phyloP scores from a whole-genome alignment of 768 basidiomycete genomes.

The Lactarius quietus region DNA sequence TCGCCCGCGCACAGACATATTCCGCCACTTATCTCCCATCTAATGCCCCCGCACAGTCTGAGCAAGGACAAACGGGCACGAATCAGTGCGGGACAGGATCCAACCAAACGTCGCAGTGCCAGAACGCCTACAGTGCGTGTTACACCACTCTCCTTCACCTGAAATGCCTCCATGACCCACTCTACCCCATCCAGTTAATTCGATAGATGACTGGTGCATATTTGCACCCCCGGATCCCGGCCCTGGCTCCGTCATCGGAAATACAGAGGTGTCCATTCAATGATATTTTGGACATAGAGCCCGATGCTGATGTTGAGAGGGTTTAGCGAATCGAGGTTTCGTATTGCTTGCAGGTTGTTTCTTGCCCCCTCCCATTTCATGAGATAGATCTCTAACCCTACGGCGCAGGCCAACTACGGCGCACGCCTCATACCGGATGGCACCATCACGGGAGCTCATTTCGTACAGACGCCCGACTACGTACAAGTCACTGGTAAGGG shows the following conservation, averaged over 20 bases:
- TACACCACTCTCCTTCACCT: no score
- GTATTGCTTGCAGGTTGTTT: constrained; percentile 46
- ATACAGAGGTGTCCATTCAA: constrained; percentile 50
- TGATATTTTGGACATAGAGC: neutral
- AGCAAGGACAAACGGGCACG: constrained; percentile 59
- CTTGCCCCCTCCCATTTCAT: no score
- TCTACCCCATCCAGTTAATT: constrained; percentile 44
- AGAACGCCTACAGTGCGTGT: constrained; percentile 57
- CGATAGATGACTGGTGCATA: constrained; percentile 55
- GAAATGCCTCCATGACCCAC: neutral
- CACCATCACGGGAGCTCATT: constrained; percentile 61
- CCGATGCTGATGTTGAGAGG: constrained; percentile 40
- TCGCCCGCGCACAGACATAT: constrained; percentile 37
- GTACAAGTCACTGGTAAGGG: constrained; percentile 38
- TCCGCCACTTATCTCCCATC: constrained; percentile 48
- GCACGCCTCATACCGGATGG: constrained; percentile 69
- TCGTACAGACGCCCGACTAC: constrained; percentile 69
- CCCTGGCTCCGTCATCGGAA: constrained; percentile 50
- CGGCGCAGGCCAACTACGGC: constrained; percentile 50
- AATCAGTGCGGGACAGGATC: constrained; percentile 59
- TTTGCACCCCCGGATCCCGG: constrained; percentile 51
- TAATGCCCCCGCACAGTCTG: constrained; percentile 45
- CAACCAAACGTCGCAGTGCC: constrained; percentile 60
- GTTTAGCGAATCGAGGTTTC: constrained; percentile 46
- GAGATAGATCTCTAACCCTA: neutral